phyloP scores from a whole-genome alignment of 805 yeast species.

The Yarrowia sp. region DNA sequence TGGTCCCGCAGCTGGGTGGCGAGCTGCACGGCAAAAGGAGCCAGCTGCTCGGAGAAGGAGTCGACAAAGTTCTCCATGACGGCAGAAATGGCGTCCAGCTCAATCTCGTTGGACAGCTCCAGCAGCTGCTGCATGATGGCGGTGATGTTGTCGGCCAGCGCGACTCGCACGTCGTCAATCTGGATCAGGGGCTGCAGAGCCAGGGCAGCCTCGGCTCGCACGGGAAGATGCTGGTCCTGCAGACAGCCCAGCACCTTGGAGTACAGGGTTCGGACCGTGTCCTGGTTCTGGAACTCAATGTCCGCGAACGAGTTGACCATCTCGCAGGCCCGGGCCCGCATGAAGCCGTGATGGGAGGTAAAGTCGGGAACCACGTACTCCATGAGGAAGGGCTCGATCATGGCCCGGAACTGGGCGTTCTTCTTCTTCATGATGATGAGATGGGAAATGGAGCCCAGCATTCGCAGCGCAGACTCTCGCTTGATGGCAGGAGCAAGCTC shows the following conservation, averaged over 20 bases:
- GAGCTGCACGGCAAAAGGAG: constrained; percentile 85
- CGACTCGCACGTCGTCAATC: constrained; percentile 69
- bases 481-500: constrained; percentile 59
- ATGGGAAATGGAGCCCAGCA: constrained; percentile 75
- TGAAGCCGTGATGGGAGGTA: constrained; percentile 63
- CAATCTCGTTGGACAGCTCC: constrained; percentile 77
- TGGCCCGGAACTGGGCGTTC: constrained; percentile 65
- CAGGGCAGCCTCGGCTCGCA: constrained; percentile 81
- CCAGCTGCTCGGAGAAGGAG: constrained; percentile 81
- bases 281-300: constrained; percentile 66
- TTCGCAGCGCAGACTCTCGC: constrained; percentile 79
- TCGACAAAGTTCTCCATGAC: constrained; percentile 97
- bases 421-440: constrained; percentile 59
- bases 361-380: constrained; percentile 76
- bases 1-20: constrained; percentile 67
- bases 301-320: constrained; percentile 65
- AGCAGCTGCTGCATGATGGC: constrained; percentile 83
- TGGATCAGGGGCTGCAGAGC: constrained; percentile 82
- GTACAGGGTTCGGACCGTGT: constrained; percentile 65
- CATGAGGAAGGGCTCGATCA: constrained; percentile 69
- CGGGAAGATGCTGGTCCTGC: constrained; percentile 66
- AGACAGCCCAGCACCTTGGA: constrained; percentile 52
- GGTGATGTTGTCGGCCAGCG: constrained; percentile 70
- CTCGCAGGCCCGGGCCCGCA: constrained; percentile 67
- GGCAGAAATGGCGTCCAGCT: constrained; percentile 82